Evolutionary conservation across 2,329 filamentous ascomycete species (phyloP).

Genomic region (Dothideomycetes sp.): DNA sequence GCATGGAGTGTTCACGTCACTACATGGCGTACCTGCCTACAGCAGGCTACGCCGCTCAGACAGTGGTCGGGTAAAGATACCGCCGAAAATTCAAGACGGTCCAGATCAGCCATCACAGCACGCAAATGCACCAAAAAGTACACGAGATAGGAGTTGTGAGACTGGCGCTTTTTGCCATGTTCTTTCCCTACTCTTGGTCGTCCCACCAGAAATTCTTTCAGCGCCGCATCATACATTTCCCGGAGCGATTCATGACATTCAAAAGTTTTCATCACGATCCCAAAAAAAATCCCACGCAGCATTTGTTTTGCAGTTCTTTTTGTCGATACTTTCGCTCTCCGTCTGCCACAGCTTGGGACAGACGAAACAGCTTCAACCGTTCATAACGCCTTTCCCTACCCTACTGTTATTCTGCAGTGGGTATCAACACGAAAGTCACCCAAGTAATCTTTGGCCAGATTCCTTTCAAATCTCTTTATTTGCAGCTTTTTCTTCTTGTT

Average conservation of each 20-base stretch:
- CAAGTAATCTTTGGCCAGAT: slow-evolving; percentile 15
- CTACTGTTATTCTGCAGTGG: too few relatives aligned
- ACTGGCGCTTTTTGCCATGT: too few relatives aligned
- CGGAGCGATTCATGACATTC: neutral
- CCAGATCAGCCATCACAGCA: neutral
- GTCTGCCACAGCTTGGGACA: slow-evolving; percentile 7
- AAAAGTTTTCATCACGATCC: neutral
- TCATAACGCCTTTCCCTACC: slow-evolving; percentile 2
- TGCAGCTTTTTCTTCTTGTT: slow-evolving; percentile 3
- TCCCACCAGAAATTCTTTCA: neutral
- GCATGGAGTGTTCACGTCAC: slow-evolving; percentile 21
- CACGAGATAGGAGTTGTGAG: neutral
- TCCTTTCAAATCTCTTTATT: too few relatives aligned
- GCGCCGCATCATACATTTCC: neutral
- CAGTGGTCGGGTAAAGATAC: slow-evolving; percentile 21
- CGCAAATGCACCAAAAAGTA: neutral
- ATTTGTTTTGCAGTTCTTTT: slow-evolving; percentile 3
- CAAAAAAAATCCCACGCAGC: slow-evolving; percentile 5
- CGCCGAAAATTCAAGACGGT: neutral
- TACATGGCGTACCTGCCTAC: slow-evolving; percentile 22
- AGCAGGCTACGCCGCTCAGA: slow-evolving; percentile 21
- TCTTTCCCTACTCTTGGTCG: neutral
- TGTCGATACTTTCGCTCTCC: slow-evolving; percentile 5
- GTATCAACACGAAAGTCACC: slow-evolving; percentile 9
- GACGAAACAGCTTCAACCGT: slow-evolving; percentile 6